phyloP scores from a whole-genome alignment of 345 rosid species.

The Moringa oleifera region DNA sequence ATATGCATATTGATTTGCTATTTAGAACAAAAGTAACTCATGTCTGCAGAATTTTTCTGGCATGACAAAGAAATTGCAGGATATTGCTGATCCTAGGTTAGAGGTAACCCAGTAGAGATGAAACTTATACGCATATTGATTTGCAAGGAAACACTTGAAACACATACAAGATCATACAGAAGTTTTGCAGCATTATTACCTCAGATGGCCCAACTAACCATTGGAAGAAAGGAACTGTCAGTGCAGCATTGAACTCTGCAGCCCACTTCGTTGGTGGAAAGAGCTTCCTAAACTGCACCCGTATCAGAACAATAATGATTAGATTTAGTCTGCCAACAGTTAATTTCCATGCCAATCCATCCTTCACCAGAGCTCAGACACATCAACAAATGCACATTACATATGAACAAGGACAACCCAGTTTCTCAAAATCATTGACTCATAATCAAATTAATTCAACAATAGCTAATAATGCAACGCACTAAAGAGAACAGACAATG shows the following conservation, averaged over 20 bases:
- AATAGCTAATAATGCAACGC: not conserved
- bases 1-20: too few species aligned
- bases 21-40: too few species aligned
- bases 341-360: too few species aligned
- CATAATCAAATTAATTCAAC: too few species aligned
- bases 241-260: constrained; percentile 87
- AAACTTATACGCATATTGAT: too few species aligned
- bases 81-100: too few species aligned
- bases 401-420: too few species aligned
- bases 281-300: constrained; percentile 65
- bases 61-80: too few species aligned
- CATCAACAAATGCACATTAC: too few species aligned
- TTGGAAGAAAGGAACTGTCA: constrained; percentile 90
- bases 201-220: constrained; percentile 97
- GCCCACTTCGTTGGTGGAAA: constrained; percentile 98
- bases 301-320: not conserved
- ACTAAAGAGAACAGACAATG: not conserved
- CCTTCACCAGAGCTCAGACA: too few species aligned
- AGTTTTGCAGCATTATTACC: constrained; percentile 27
- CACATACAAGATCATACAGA: not conserved
- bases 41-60: not conserved
- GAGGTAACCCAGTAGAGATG: too few species aligned
- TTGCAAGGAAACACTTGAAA: not conserved
- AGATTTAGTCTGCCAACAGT: not conserved
- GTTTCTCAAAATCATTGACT: too few species aligned